phyloP scores from a whole-genome alignment of 495 filamentous ascomycete species.

The Thermothielavioides terrestris region DNA sequence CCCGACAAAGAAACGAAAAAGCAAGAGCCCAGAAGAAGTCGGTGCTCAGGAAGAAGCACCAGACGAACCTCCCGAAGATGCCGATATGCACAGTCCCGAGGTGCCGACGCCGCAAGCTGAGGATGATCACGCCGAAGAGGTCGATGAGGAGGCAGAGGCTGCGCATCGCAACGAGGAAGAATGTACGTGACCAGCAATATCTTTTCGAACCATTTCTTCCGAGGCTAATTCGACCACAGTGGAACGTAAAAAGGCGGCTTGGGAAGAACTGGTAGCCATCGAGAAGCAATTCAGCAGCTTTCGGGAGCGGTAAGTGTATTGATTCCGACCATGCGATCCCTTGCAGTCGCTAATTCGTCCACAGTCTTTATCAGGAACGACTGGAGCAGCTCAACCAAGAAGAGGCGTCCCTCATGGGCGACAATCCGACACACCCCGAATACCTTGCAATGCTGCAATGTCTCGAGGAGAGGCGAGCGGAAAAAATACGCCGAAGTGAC shows the following conservation, averaged over 20 bases:
- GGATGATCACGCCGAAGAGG: slow-evolving; percentile 41
- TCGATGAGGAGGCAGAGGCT: slow-evolving; percentile 46
- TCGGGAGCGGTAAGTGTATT: slow-evolving; percentile 64
- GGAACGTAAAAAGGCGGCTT: slow-evolving; percentile 67
- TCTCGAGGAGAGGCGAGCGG: slow-evolving; percentile 68
- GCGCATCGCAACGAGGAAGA: slow-evolving; percentile 62
- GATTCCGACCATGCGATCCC: background rate
- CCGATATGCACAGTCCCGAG: slow-evolving; percentile 23
- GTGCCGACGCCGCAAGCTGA: slow-evolving; percentile 36
- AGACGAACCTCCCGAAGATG: slow-evolving; percentile 23
- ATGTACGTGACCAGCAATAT: slow-evolving; percentile 43
- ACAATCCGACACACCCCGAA: slow-evolving; percentile 78
- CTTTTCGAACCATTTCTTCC: background rate
- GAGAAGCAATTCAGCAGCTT: slow-evolving; percentile 80
- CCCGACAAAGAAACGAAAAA: slow-evolving; percentile 33
- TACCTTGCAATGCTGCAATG: slow-evolving; percentile 76
- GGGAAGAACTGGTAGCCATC: slow-evolving; percentile 67
- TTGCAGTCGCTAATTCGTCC: slow-evolving; percentile 5
- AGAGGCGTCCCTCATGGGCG: slow-evolving; percentile 67
- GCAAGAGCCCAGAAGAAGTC: slow-evolving; percentile 25
- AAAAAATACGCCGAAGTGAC: slow-evolving; percentile 67
- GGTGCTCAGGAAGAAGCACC: slow-evolving; percentile 22
- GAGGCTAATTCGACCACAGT: slow-evolving; percentile 49
- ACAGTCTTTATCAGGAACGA: slow-evolving; percentile 78
- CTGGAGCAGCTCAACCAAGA: slow-evolving; percentile 73